phyloP scores from a whole-genome alignment of 106 monocot species.

The Cymbidium sinense region DNA sequence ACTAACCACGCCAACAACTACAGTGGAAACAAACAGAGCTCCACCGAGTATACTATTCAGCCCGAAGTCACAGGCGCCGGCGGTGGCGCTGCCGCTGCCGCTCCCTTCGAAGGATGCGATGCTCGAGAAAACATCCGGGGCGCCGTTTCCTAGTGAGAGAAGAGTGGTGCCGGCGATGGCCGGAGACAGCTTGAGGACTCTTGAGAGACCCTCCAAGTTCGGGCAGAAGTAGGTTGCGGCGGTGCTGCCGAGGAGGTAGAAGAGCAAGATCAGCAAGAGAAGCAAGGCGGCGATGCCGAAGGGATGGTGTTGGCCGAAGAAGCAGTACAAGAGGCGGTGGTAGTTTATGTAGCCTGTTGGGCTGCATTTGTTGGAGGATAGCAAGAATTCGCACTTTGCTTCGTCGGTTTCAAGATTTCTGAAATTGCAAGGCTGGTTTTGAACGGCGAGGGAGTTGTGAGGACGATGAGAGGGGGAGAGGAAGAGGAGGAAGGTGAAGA shows the following conservation, averaged over 20 bases:
- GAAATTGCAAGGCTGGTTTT: background rate
- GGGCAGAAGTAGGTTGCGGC: constrained; percentile 31
- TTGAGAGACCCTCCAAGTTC: constrained; percentile 23
- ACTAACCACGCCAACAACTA: constrained; percentile 38
- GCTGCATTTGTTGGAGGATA: background rate
- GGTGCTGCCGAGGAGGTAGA: constrained; percentile 28
- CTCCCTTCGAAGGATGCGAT: constrained; percentile 33
- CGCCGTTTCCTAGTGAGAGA: constrained; percentile 34
- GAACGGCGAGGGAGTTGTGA: background rate
- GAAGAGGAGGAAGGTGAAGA: background rate
- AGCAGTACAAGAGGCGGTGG: constrained; percentile 30
- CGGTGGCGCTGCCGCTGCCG: background rate
- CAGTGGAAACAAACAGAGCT: constrained; percentile 37
- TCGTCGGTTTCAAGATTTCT: background rate
- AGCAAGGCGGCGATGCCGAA: constrained; percentile 7
- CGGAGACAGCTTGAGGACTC: constrained; percentile 23
- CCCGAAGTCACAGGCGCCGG: constrained; percentile 13
- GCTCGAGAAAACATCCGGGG: constrained; percentile 28
- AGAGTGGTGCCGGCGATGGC: constrained; percentile 32
- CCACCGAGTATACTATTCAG: constrained; percentile 46
- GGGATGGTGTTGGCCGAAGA: background rate
- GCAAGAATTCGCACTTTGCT: constrained; percentile 3
- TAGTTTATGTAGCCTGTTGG: constrained; percentile 33
- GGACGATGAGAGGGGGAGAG: background rate
- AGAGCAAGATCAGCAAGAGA: constrained; percentile 26